Conservation (phyloP, 148 eudicot genomes). For the Agrostemma githago region DNA sequence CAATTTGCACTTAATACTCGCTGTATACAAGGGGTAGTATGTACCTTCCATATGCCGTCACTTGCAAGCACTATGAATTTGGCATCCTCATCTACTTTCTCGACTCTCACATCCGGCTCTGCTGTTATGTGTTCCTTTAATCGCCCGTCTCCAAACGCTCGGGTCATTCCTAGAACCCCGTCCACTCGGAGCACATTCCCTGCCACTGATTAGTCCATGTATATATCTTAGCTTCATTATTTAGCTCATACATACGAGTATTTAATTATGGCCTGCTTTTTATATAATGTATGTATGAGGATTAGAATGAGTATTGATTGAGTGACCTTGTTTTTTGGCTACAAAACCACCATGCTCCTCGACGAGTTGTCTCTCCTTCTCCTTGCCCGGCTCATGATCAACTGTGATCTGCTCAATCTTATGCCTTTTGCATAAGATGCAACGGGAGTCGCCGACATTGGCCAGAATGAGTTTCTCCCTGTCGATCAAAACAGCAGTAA, state of each 20-base stretch:
- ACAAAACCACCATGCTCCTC: conserved; percentile 59
- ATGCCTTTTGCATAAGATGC: conserved; percentile 37
- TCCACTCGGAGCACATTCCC: conserved; percentile 48
- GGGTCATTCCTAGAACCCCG: conserved; percentile 52
- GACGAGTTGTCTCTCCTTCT: conserved; percentile 42
- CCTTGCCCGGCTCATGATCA: conserved; percentile 52
- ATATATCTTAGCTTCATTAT: not conserved
- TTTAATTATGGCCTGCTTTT: not conserved
- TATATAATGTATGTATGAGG: not conserved
- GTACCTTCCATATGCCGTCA: conserved; percentile 70
- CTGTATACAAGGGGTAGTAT: not conserved
- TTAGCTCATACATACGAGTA: not conserved
- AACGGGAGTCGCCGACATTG: conserved; percentile 59
- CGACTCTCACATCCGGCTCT: conserved; percentile 39
- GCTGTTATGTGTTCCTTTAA: conserved; percentile 50
- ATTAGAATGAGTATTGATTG: not conserved
- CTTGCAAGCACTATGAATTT: conserved; percentile 52
- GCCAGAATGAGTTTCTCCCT: conserved; percentile 49
- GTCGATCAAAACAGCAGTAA: conserved; percentile 48
- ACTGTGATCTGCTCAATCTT: conserved; percentile 38
- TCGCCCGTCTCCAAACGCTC: conserved; percentile 58
- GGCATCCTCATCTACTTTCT: conserved; percentile 34
- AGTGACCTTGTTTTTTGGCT: conserved; percentile 39
- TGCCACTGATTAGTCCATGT: conserved; percentile 12
- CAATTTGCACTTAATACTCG: no score